Evolutionary conservation across 192 early-diverging fungal species (phyloP).

Genomic region (Cetraspora pellucida): DNA sequence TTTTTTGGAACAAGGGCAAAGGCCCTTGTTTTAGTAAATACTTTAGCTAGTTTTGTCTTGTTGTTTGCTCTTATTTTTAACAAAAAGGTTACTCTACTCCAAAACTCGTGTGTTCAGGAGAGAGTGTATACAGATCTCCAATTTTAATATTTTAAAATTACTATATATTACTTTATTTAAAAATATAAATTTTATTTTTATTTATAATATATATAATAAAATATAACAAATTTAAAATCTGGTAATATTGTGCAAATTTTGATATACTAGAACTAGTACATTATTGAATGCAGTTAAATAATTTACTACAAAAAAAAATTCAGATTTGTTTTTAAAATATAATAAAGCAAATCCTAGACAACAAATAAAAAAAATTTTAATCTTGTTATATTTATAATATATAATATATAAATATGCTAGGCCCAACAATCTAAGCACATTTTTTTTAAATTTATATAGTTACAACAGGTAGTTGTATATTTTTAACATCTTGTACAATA

Average conservation of each 20-base stretch:
- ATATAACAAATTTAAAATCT: constrained; percentile 14
- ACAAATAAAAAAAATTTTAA: constrained; percentile 19
- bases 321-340: constrained; percentile 4
- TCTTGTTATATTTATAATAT: constrained; percentile 6
- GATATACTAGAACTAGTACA: constrained; percentile 10
- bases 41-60: too few species aligned
- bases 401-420: background rate
- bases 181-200: too few species aligned
- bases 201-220: too few species aligned
- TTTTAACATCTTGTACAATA: background rate
- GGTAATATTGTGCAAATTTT: background rate
- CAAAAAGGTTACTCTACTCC: too few species aligned
- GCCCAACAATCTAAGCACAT: constrained; percentile 11
- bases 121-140: too few species aligned
- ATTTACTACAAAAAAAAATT: constrained; percentile 9
- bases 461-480: constrained; percentile 21
- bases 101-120: too few species aligned
- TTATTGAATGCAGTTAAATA: background rate
- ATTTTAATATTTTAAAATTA: too few species aligned
- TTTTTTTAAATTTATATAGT: background rate
- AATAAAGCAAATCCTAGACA: background rate
- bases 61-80: too few species aligned
- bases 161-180: too few species aligned
- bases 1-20: too few species aligned
- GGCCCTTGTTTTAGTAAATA: too few species aligned